These are phyloP conservation scores for Penicillium sp. DNA, from an alignment of 2,329 filamentous ascomycete species.

Conservation along the genomic window DNA sequence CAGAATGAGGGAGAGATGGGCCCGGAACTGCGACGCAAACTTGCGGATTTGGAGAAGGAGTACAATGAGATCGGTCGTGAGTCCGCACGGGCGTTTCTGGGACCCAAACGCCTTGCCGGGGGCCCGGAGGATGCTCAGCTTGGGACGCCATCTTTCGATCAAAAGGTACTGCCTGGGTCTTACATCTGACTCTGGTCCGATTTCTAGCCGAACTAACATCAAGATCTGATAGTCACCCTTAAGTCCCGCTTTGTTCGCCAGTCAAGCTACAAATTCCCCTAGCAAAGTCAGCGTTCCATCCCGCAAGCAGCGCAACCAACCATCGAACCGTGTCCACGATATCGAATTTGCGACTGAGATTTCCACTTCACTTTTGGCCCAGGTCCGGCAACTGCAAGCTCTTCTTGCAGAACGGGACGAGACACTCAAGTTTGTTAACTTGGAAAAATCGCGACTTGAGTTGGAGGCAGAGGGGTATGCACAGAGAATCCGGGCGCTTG, in stretches of 20 bases:
- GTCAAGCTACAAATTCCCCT: slow-evolving; percentile 78
- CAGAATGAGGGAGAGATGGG: slow-evolving; percentile 74
- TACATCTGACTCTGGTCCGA: not conserved
- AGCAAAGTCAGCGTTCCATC: slow-evolving; percentile 86
- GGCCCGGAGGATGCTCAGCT: slow-evolving; percentile 59
- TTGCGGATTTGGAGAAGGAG: slow-evolving; percentile 86
- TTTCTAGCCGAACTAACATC: slow-evolving; percentile 9
- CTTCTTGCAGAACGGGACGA: slow-evolving; percentile 86
- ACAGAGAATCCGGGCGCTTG: slow-evolving; percentile 75
- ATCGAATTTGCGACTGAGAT: slow-evolving; percentile 99
- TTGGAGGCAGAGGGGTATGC: slow-evolving; percentile 75
- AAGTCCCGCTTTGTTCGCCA: slow-evolving; percentile 76
- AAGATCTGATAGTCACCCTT: slow-evolving; percentile 57
- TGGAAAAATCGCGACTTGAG: slow-evolving; percentile 76
- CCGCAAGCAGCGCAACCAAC: slow-evolving; percentile 85
- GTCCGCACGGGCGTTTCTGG: slow-evolving; percentile 81
- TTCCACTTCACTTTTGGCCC: slow-evolving; percentile 88
- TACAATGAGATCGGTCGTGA: slow-evolving; percentile 92
- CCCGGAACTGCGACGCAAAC: slow-evolving; percentile 75
- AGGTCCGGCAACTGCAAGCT: slow-evolving; percentile 85
- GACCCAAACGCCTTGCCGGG: slow-evolving; percentile 72
- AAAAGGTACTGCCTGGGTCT: slow-evolving; percentile 40
- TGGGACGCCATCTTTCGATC: slow-evolving; percentile 47
- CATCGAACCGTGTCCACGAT: slow-evolving; percentile 82
- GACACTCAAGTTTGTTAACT: slow-evolving; percentile 68